These are phyloP conservation scores for Protomyces inundatus DNA, from an alignment of 1,139 yeast species.

Conservation along the genomic window DNA sequence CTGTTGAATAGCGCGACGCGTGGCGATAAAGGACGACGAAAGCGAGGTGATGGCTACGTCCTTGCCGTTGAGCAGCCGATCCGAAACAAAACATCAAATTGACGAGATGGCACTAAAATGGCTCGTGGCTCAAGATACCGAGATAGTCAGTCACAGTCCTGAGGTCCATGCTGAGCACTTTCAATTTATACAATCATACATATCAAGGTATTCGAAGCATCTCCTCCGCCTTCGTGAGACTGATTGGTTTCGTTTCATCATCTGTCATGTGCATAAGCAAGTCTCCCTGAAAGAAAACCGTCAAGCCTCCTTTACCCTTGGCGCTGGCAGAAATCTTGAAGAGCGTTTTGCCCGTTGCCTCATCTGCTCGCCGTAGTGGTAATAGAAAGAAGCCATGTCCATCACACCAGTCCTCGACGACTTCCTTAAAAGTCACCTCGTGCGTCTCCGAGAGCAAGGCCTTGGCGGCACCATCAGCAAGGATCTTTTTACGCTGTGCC, in stretches of 20 bases:
- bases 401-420: conserved; percentile 47
- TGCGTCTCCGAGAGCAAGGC: conserved; percentile 26
- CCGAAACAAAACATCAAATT: too few relatives aligned
- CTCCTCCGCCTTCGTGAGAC: not conserved
- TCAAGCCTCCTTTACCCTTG: conserved; percentile 38
- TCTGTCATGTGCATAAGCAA: not conserved
- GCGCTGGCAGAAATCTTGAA: conserved; percentile 40
- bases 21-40: too few relatives aligned
- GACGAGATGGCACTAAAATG: too few relatives aligned
- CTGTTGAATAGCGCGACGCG: too few relatives aligned
- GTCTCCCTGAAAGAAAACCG: conserved; percentile 38
- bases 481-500: not conserved
- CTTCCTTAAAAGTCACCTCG: conserved; percentile 46
- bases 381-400: conserved; percentile 40
- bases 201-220: not conserved
- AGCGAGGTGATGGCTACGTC: too few relatives aligned
- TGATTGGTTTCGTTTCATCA: not conserved
- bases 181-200: too few relatives aligned
- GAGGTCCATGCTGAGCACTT: too few relatives aligned
- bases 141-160: too few relatives aligned
- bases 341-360: conserved; percentile 39
- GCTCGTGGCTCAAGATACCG: too few relatives aligned
- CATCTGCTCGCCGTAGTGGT: conserved; percentile 38
- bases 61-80: too few relatives aligned
- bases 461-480: conserved; percentile 5